These are phyloP conservation scores for Aphanomyces stellatus DNA, from an alignment of 352 stramenopile species.

Conservation along the genomic window DNA sequence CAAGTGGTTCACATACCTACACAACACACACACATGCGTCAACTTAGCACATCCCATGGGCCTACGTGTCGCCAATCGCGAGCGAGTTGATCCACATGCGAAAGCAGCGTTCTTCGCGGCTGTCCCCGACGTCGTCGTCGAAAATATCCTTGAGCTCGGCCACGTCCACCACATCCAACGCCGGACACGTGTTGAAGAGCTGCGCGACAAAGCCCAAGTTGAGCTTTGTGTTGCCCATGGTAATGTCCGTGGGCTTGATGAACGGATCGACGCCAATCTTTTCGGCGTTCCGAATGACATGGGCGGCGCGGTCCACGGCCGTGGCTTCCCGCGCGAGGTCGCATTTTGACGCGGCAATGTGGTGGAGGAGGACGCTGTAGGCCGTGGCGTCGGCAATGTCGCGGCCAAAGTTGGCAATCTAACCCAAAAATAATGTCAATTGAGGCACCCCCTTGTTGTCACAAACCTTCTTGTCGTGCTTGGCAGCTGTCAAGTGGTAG, in stretches of 20 bases:
- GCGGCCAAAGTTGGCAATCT: slow-evolving; percentile 54
- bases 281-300: slow-evolving; percentile 80
- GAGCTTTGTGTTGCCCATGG: slow-evolving; percentile 87
- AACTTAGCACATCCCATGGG: slow-evolving; percentile 22
- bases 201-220: slow-evolving; percentile 87
- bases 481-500: slow-evolving; percentile 81
- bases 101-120: slow-evolving; percentile 83
- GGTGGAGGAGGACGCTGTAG: slow-evolving; percentile 82
- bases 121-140: slow-evolving; percentile 82
- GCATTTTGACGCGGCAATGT: slow-evolving; percentile 72
- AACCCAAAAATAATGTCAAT: neutral
- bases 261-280: slow-evolving; percentile 84
- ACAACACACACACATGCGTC: neutral
- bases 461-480: slow-evolving; percentile 55
- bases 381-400: slow-evolving; percentile 77
- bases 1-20: slow-evolving; percentile 70
- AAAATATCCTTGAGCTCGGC: slow-evolving; percentile 82
- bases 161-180: slow-evolving; percentile 72
- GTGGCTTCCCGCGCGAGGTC: slow-evolving; percentile 47
- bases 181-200: slow-evolving; percentile 89
- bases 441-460: neutral
- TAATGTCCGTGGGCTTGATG: slow-evolving; percentile 89
- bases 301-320: slow-evolving; percentile 51
- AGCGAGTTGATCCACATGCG: slow-evolving; percentile 92
- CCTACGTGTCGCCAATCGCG: slow-evolving; percentile 78